phyloP scores from a whole-genome alignment of 2,329 filamentous ascomycete genomes.

The Colletotrichum acutatum region DNA sequence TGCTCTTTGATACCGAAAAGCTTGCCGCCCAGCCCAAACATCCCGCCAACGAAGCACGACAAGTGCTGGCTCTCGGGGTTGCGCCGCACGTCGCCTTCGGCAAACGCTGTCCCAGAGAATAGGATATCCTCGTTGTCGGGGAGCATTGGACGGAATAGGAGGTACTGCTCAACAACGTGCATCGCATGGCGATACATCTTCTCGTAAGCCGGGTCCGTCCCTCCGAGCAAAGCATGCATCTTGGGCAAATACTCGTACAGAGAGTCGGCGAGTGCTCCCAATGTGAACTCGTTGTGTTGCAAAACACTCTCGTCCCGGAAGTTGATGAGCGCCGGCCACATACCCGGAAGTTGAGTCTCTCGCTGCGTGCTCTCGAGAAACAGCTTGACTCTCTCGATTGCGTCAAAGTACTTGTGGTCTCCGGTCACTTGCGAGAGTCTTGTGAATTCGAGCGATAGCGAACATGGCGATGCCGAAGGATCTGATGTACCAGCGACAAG shows the following conservation, averaged over 20 bases:
- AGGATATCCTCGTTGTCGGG: conserved; percentile 70
- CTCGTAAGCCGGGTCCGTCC: conserved; percentile 64
- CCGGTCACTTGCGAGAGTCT: conserved; percentile 78
- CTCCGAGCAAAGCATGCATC: conserved; percentile 67
- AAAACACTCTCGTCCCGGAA: conserved; percentile 60
- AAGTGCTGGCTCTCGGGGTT: conserved; percentile 56
- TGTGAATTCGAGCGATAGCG: conserved; percentile 78
- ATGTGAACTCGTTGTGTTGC: conserved; percentile 43
- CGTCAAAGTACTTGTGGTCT: conserved; percentile 79
- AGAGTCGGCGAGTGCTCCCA: conserved; percentile 55
- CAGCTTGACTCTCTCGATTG: conserved; percentile 75
- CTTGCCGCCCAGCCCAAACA: conserved; percentile 59
- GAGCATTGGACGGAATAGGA: conserved; percentile 75
- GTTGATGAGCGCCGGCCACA: conserved; percentile 78
- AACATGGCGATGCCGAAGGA: conserved; percentile 65
- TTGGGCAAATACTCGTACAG: conserved; percentile 55
- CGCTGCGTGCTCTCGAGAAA: conserved; percentile 74
- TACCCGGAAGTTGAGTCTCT: conserved; percentile 74
- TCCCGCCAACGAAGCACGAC: conserved; percentile 63
- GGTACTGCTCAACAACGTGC: conserved; percentile 62
- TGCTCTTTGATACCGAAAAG: conserved; percentile 54
- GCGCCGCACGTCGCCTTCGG: conserved; percentile 34
- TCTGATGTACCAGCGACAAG: conserved; percentile 41
- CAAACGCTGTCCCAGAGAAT: conserved; percentile 55
- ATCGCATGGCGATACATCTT: conserved; percentile 67